Conservation (phyloP, 176 grass and related monocot species). For the Tillandsia leiboldiana region DNA sequence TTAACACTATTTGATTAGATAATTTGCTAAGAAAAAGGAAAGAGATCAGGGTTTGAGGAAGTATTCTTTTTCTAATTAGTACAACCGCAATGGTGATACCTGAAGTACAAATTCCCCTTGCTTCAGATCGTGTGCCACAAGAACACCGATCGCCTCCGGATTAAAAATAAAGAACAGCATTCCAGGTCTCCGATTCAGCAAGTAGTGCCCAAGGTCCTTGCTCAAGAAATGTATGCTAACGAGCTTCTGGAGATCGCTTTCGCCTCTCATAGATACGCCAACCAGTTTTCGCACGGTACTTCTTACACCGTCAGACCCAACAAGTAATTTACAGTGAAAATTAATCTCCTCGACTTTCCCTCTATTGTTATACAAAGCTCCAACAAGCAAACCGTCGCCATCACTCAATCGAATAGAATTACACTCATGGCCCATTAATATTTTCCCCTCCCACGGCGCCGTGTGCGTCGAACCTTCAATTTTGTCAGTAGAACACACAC, state of each 20-base stretch:
- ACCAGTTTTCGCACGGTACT: slow-evolving; percentile 59
- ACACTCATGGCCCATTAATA: slow-evolving; percentile 84
- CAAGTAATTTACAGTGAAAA: slow-evolving; percentile 61
- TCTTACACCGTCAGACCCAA: slow-evolving; percentile 67
- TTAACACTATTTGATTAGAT: too few relatives aligned
- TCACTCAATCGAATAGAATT: slow-evolving; percentile 42
- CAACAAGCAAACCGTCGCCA: slow-evolving; percentile 46
- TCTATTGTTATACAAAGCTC: slow-evolving; percentile 29
- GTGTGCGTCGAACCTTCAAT: slow-evolving; percentile 20
- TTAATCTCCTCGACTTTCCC: slow-evolving; percentile 46
- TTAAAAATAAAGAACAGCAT: slow-evolving; percentile 98
- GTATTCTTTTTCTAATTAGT: too few relatives aligned
- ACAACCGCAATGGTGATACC: slow-evolving; percentile 31
- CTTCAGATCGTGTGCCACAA: slow-evolving; percentile 90
- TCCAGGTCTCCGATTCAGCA: slow-evolving; percentile 62
- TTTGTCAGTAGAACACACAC: slow-evolving; percentile 35
- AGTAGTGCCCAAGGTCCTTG: slow-evolving; percentile 71
- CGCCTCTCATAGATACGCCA: slow-evolving; percentile 78
- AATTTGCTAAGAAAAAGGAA: too few relatives aligned
- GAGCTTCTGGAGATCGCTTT: slow-evolving; percentile 68
- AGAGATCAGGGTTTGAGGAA: too few relatives aligned
- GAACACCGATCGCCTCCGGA: slow-evolving; percentile 58
- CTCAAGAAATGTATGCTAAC: slow-evolving; percentile 87
- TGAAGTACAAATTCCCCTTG: slow-evolving; percentile 91
- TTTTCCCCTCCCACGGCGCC: slow-evolving; percentile 39